Evolutionary conservation across 1,284 basidiomycete species (phyloP).

Genomic region (Fomitiporia mediterranea): DNA sequence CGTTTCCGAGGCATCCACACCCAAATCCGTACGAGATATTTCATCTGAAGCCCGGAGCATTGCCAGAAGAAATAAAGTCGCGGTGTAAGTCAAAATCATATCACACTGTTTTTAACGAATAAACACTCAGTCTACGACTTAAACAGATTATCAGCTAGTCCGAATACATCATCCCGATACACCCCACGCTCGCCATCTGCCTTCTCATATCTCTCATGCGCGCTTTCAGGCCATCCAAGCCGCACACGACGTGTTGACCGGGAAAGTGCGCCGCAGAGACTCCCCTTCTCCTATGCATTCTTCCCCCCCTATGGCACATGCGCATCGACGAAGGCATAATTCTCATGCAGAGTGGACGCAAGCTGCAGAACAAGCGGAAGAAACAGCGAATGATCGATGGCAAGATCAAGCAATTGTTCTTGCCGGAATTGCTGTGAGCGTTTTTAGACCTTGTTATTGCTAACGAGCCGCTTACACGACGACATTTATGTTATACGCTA

Average conservation of each 20-base stretch:
- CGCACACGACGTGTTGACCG: slow-evolving; percentile 43
- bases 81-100: slow-evolving; percentile 37
- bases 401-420: slow-evolving; percentile 39
- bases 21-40: slow-evolving; percentile 52
- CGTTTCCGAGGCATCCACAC: slow-evolving; percentile 38
- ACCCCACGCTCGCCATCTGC: slow-evolving; percentile 29
- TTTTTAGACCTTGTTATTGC: not conserved
- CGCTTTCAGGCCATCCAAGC: slow-evolving; percentile 46
- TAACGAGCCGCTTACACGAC: not conserved
- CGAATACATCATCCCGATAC: slow-evolving; percentile 50
- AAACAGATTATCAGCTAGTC: slow-evolving; percentile 49
- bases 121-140: slow-evolving; percentile 1
- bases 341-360: slow-evolving; percentile 18
- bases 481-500: not conserved
- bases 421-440: slow-evolving; percentile 36
- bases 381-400: slow-evolving; percentile 31
- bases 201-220: slow-evolving; percentile 35
- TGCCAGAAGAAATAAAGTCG: slow-evolving; percentile 43
- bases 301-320: not conserved
- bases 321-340: slow-evolving; percentile 8
- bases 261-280: slow-evolving; percentile 22
- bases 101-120: not conserved
- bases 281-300: not conserved
- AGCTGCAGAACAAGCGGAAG: slow-evolving; percentile 19
- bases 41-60: slow-evolving; percentile 41